phyloP scores from a whole-genome alignment of 176 grass and related monocot genomes.

The Olyra latifolia region DNA sequence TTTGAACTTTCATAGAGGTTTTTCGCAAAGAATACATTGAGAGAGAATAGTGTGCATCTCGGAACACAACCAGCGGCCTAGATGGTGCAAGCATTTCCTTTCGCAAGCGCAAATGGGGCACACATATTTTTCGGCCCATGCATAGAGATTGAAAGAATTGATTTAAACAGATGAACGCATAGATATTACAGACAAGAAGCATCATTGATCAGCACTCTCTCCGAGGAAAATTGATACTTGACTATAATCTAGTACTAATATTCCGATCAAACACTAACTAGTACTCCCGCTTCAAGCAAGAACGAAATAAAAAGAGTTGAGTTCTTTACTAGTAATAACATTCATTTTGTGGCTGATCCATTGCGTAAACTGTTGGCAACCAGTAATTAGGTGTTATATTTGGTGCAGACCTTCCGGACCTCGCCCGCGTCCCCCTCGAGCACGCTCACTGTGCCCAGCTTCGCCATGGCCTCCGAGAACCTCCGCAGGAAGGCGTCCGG shows the following conservation, averaged over 20 bases:
- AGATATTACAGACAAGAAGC: conserved; percentile 14
- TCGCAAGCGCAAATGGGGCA: no score
- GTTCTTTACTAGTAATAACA: background rate
- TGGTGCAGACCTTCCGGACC: conserved; percentile 56
- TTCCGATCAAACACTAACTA: conserved; percentile 3
- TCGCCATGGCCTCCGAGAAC: conserved; percentile 49
- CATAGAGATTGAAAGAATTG: no score
- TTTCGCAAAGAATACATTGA: no score
- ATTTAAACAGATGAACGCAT: no score
- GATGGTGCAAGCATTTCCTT: no score
- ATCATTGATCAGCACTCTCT: background rate
- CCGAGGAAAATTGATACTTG: background rate
- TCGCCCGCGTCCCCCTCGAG: conserved; percentile 45
- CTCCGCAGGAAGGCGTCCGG: conserved; percentile 24
- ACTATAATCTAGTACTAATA: background rate
- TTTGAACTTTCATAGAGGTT: no score
- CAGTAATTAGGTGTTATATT: conserved; percentile 50
- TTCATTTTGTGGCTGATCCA: background rate
- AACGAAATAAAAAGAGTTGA: background rate
- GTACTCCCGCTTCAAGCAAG: background rate
- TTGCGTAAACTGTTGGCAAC: no score
- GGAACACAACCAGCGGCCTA: no score
- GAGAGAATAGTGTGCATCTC: no score
- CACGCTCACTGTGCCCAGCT: conserved; percentile 45
- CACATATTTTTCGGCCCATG: no score